Evolutionary conservation across 73 alveolate genomes (phyloP).

Genomic region (Durusdinium trenchii): DNA sequence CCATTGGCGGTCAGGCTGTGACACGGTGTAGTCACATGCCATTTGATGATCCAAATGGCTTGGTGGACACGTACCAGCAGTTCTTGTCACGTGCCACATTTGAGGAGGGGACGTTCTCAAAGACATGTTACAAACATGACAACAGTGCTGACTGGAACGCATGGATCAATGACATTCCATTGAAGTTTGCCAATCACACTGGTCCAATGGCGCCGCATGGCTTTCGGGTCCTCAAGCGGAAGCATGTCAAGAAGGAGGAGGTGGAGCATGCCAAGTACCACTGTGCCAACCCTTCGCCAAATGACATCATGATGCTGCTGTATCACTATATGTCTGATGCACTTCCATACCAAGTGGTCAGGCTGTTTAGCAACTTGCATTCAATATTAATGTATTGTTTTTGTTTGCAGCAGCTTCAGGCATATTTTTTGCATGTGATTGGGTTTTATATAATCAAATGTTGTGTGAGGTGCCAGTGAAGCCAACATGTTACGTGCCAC

Average conservation of each 20-base stretch:
- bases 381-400: not conserved
- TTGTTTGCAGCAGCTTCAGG: not conserved
- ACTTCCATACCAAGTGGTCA: not conserved
- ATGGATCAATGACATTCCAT: not conserved
- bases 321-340: not conserved
- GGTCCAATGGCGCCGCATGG: slow-evolving; percentile 16
- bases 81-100: not conserved
- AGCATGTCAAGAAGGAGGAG: not conserved
- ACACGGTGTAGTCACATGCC: not conserved
- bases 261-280: not conserved
- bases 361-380: not conserved
- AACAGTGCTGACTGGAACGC: not conserved
- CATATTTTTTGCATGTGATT: not conserved
- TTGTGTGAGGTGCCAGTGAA: not conserved
- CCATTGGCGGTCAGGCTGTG: slow-evolving; percentile 11
- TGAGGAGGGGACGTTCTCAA: not conserved
- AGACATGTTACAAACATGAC: not conserved
- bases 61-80: not conserved
- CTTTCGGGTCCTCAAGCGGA: not conserved
- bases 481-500: not conserved
- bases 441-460: too few relatives aligned
- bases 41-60: not conserved
- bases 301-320: not conserved
- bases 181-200: not conserved
- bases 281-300: not conserved